Evolutionary conservation across 2,329 filamentous ascomycete genomes (phyloP).

Genomic region (Xylariaceae sp.): DNA sequence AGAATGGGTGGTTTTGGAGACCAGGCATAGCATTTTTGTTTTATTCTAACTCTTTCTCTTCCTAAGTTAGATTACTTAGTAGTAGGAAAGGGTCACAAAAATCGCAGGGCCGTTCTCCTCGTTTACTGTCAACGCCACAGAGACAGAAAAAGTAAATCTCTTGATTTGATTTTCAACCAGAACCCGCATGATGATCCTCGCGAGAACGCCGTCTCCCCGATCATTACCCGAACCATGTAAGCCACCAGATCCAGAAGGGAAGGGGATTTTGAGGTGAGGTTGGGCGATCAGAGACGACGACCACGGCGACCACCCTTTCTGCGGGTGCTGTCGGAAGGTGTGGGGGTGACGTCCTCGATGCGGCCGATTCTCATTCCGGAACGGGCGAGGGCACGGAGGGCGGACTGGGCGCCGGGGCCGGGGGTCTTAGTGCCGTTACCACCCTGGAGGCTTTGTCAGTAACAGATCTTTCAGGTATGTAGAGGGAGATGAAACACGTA

Average conservation of each 20-base stretch:
- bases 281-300: conserved; percentile 89
- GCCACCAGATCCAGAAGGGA: conserved; percentile 25
- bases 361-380: conserved; percentile 99
- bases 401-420: conserved; percentile 97
- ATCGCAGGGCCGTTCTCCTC: conserved; percentile 62
- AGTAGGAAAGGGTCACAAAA: too few relatives aligned
- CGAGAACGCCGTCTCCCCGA: conserved; percentile 21
- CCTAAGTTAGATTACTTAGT: too few relatives aligned
- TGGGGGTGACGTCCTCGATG: conserved; percentile 99
- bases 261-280: conserved; percentile 12
- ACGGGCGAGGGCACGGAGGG: conserved; percentile 96
- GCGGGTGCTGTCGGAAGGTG: conserved; percentile 97
- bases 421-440: conserved; percentile 99
- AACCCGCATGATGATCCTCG: conserved; percentile 23
- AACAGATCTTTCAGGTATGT: conserved; percentile 22
- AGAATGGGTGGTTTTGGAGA: conserved; percentile 28
- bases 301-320: conserved; percentile 99
- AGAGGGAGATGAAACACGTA: conserved; percentile 52
- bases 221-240: conserved; percentile 32
- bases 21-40: conserved; percentile 30
- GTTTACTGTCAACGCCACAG: conserved; percentile 67
- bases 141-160: conserved; percentile 38
- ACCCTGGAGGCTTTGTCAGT: conserved; percentile 13
- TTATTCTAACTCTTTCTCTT: too few relatives aligned
- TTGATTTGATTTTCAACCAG: conserved; percentile 41